Evolutionary conservation across 176 grass and related monocot genomes (phyloP).

Genomic region (Oryza coarctata): DNA sequence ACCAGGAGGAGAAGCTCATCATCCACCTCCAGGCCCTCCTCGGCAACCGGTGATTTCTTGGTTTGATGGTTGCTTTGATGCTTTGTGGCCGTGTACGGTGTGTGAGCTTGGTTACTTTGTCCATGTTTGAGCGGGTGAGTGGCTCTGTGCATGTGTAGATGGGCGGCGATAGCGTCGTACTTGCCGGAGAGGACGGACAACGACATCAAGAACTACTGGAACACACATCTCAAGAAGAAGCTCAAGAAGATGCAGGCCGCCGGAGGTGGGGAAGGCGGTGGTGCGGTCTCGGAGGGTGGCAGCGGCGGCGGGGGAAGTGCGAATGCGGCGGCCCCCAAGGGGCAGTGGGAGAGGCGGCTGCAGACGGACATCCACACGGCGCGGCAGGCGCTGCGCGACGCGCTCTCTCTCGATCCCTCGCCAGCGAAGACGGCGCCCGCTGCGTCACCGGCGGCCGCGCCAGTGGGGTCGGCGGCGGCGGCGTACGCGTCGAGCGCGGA

Average conservation of each 20-base stretch:
- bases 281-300: background rate
- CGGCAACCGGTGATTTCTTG: constrained; percentile 69
- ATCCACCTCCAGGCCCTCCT: constrained; percentile 92
- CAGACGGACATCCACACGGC: constrained; percentile 97
- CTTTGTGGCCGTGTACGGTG: background rate
- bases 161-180: constrained; percentile 94
- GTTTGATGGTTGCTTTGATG: background rate
- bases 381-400: constrained; percentile 74
- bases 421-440: constrained; percentile 5
- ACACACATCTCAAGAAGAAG: constrained; percentile 96
- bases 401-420: constrained; percentile 63
- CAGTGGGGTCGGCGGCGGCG: constrained; percentile 36
- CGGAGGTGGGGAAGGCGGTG: background rate
- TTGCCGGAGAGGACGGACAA: constrained; percentile 96
- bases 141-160: constrained; percentile 48
- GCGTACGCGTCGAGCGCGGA: constrained; percentile 88
- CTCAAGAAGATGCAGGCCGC: constrained; percentile 62
- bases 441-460: constrained; percentile 16
- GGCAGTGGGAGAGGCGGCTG: constrained; percentile 85
- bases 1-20: constrained; percentile 93
- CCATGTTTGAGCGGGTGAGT: background rate
- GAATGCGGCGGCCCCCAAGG: constrained; percentile 47
- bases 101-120: background rate
- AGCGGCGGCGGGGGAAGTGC: background rate
- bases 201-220: constrained; percentile 99